Percentiles rank a stretch among this genome's conserved stretches.
These are phyloP conservation scores for Fusarium sp. DNA, from an alignment of 2,329 filamentous ascomycete genomes.

Conservation along the genomic window DNA sequence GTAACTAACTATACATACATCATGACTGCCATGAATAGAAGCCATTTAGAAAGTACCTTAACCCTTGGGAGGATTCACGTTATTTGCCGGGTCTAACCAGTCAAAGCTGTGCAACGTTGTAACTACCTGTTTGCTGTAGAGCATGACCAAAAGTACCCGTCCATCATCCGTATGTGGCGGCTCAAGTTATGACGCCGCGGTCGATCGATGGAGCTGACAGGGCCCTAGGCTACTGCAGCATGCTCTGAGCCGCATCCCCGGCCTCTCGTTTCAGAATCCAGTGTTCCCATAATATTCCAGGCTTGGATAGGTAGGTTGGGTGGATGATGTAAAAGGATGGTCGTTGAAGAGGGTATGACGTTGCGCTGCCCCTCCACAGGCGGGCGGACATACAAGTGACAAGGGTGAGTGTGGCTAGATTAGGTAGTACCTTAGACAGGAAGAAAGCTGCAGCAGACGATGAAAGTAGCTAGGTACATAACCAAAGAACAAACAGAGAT, in stretches of 20 bases:
- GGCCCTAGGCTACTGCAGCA: background rate
- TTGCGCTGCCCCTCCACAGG: slow-evolving; percentile 6
- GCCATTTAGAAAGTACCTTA: background rate
- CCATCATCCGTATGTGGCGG: slow-evolving; percentile 21
- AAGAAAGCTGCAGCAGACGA: background rate
- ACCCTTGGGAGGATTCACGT: background rate
- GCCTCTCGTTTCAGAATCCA: background rate
- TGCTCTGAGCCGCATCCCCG: background rate
- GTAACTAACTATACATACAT: background rate
- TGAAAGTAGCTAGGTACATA: background rate
- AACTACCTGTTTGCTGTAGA: background rate
- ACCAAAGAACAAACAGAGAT: background rate
- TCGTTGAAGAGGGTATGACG: slow-evolving; percentile 23
- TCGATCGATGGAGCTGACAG: slow-evolving; percentile 19
- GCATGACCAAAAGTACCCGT: slow-evolving; percentile 1
- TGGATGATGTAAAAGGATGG: slow-evolving; percentile 29
- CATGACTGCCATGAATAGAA: slow-evolving; percentile 14
- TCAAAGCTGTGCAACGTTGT: background rate
- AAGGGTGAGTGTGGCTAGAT: background rate
- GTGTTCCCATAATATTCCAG: background rate
- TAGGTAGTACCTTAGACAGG: background rate
- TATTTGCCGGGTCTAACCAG: background rate
- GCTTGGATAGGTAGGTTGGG: background rate
- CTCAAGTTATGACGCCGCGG: slow-evolving; percentile 28
- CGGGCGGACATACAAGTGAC: background rate